Percentiles rank a stretch among this genome's conserved stretches.
These are phyloP conservation scores for Scleroderma bovista DNA, from an alignment of 768 basidiomycete species.

Conservation along the genomic window DNA sequence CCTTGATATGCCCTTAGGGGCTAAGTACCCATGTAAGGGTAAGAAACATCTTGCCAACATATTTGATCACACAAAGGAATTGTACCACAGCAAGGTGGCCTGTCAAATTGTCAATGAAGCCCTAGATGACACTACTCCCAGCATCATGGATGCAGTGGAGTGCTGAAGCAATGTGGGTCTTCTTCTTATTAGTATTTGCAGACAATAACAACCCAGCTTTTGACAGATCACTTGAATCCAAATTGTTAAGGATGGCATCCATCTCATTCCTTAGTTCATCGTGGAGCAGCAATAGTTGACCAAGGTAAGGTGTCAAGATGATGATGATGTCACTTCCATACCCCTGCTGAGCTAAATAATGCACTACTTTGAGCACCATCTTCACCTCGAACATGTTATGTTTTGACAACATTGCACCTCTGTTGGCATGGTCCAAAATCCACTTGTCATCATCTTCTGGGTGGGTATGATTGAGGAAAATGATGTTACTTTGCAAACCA, in stretches of 20 bases:
- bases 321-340: conserved; percentile 59
- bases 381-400: conserved; percentile 53
- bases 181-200: conserved; percentile 34
- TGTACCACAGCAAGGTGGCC: no score
- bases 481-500: conserved; percentile 51
- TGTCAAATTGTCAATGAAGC: no score
- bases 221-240: conserved; percentile 54
- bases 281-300: conserved; percentile 51
- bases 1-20: no score
- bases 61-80: no score
- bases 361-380: conserved; percentile 63
- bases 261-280: conserved; percentile 37
- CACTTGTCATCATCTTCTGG: conserved; percentile 45
- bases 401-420: conserved; percentile 48
- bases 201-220: conserved; percentile 48
- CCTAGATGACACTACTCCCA: no score
- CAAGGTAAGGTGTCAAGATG: no score
- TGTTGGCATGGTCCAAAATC: conserved; percentile 42
- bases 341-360: conserved; percentile 63
- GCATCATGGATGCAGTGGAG: no score
- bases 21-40: no score
- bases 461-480: conserved; percentile 54
- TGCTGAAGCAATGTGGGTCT: conserved; percentile 49
- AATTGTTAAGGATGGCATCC: conserved; percentile 59
- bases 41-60: no score